A percentile compares a stretch with the other conserved stretches of the same genome.
Conservation (phyloP, 495 filamentous ascomycete genomes). For the Penicillium taxi region DNA sequence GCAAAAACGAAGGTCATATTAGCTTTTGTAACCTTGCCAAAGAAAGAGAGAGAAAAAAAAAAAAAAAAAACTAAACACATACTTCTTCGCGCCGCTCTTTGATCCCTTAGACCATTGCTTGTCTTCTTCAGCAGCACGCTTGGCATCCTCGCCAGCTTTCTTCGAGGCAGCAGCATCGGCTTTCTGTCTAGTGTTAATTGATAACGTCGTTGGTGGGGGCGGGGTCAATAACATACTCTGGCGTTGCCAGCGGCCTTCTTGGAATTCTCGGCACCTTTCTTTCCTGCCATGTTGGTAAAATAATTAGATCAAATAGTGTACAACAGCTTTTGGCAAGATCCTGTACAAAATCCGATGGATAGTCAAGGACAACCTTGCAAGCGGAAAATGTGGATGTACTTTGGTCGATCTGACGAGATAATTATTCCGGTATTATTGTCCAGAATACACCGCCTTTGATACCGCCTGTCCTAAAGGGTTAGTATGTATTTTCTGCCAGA, state of each 20-base stretch:
- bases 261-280: slow-evolving; percentile 66
- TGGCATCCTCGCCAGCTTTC: slow-evolving; percentile 59
- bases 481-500: too few species aligned
- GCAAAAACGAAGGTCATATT: slow-evolving; percentile 9
- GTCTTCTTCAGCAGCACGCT: slow-evolving; percentile 60
- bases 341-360: background rate
- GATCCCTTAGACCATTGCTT: slow-evolving; percentile 76
- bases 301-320: too few species aligned
- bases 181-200: slow-evolving; percentile 52
- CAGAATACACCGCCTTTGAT: too few species aligned
- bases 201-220: slow-evolving; percentile 23
- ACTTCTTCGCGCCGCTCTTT: slow-evolving; percentile 84
- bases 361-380: slow-evolving; percentile 3
- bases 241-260: slow-evolving; percentile 91
- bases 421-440: too few species aligned
- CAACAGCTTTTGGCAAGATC: background rate
- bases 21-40: slow-evolving; percentile 6
- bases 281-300: slow-evolving; percentile 35
- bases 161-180: slow-evolving; percentile 78
- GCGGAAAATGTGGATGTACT: slow-evolving; percentile 12
- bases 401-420: slow-evolving; percentile 16
- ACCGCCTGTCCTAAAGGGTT: too few species aligned
- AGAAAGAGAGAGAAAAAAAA: too few species aligned
- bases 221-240: slow-evolving; percentile 37
- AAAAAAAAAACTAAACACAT: slow-evolving; percentile 4